Base-by-base conservation (phyloP, 768 basidiomycete genomes). In the Pulveroboletus sp. region DNA sequence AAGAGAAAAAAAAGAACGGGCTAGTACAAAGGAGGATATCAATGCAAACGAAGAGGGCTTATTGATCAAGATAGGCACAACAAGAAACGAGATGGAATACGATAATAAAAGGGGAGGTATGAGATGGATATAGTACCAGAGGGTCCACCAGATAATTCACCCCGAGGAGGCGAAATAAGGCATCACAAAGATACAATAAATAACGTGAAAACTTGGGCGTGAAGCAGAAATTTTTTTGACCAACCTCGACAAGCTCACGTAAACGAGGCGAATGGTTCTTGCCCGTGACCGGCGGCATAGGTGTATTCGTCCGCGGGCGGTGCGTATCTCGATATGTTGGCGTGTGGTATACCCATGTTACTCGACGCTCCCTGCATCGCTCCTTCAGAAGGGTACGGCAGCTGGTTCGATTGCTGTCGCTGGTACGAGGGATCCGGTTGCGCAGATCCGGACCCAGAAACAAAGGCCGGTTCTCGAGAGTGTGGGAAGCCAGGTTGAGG, bases 211-310 rank as follows among this genome's bases (percentile, higher is more conserved):
- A 15, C 42, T 38, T 31, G 43, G 36, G 47, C 26, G 21, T 18
- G 35, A 43, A 18, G 17, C 7, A 21, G 43, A 18, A 45, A 35
- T 54, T 47, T 54, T 44, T 35, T 36, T 17, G 27, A 30, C 36
- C 26, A 49, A 43, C 39, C 24, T 39, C 26, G 8, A 36, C 9
- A 14, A 37, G 32, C 32, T 66, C 51, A 66, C 3, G 41, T 39
- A 21, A 60, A 57, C 18, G 63, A 39, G 8, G 46, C 27, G 24
- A 53, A 69, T 27, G 57, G 55, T 24, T 61, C 65, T 45, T 65
- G 60, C 15, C 49, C 56, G 8, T 64, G 65, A 14, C 53, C 46
- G 4, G 67, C 30, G 5, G 55, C 18, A 10, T 56, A 66, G 4
- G 59, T 42, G n/a, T 57, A 68, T 10, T 62, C 64, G 27, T 42